Conservation (phyloP, 169 alveolate genomes). For the Plasmodium gallinaceum region DNA sequence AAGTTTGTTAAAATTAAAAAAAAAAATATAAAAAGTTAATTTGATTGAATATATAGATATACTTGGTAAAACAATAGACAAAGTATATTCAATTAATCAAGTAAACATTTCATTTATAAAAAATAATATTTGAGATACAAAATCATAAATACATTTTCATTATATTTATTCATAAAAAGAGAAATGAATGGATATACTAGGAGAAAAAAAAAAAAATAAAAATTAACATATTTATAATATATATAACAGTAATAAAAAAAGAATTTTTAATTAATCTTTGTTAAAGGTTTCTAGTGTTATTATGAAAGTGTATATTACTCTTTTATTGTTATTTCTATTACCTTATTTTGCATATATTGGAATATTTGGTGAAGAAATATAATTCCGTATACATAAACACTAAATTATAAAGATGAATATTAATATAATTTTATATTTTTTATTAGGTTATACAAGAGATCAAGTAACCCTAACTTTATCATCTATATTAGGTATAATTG, state of each 20-base stretch:
- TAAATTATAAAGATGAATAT: not conserved
- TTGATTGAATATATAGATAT: conserved; percentile 23
- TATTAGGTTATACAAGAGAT: conserved; percentile 44
- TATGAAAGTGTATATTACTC: conserved; percentile 49
- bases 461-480: conserved; percentile 43
- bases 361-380: conserved; percentile 48
- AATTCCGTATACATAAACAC: not conserved
- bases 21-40: not conserved
- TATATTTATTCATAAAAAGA: not conserved
- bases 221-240: too few relatives aligned
- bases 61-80: conserved; percentile 66
- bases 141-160: not conserved
- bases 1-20: not conserved
- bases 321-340: conserved; percentile 24
- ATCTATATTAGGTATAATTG: conserved; percentile 28
- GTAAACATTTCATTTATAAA: conserved; percentile 19
- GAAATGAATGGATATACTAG: not conserved
- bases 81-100: conserved; percentile 70
- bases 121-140: not conserved
- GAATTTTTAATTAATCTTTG: not conserved
- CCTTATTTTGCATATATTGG: conserved; percentile 62
- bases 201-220: not conserved
- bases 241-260: too few relatives aligned
- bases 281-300: conserved; percentile 47
- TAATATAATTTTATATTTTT: conserved; percentile 1